These are phyloP conservation scores for Nicotiana obtusifolia DNA, from an alignment of 257 asterid genomes.

Conservation along the genomic window DNA sequence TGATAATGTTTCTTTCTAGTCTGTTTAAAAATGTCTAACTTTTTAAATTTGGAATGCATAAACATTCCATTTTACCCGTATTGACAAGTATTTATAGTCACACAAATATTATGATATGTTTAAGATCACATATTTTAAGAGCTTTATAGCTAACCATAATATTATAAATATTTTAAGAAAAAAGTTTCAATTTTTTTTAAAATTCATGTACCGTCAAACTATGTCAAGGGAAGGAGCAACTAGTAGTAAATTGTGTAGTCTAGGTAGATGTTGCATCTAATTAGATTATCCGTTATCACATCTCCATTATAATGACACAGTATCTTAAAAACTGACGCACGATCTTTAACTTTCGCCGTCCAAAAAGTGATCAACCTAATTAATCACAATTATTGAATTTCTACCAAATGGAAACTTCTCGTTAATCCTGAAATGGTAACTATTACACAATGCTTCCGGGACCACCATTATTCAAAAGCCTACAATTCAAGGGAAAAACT, in stretches of 20 bases:
- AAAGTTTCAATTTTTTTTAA: too few species aligned
- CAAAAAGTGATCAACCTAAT: background rate
- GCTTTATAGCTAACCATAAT: too few species aligned
- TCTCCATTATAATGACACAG: background rate
- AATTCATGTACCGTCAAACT: too few species aligned
- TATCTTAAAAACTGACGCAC: background rate
- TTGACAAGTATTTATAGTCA: too few species aligned
- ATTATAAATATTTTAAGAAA: too few species aligned
- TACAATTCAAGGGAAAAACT: background rate
- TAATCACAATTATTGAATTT: background rate
- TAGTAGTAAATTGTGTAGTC: background rate
- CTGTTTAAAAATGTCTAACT: too few species aligned
- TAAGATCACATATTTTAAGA: too few species aligned
- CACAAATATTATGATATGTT: too few species aligned
- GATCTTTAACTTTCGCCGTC: background rate
- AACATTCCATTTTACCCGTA: too few species aligned
- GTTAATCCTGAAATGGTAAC: background rate
- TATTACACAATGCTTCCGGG: background rate
- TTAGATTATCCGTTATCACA: background rate
- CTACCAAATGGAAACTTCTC: background rate
- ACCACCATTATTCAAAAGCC: background rate
- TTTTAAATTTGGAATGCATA: too few species aligned
- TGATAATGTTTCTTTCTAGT: too few species aligned
- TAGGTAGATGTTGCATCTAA: background rate
- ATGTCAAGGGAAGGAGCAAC: background rate